Percentiles rank a stretch among this genome's conserved stretches.
These are phyloP conservation scores for Pilatotrama ljubarskyi DNA, from an alignment of 768 basidiomycete species.

Conservation along the genomic window DNA sequence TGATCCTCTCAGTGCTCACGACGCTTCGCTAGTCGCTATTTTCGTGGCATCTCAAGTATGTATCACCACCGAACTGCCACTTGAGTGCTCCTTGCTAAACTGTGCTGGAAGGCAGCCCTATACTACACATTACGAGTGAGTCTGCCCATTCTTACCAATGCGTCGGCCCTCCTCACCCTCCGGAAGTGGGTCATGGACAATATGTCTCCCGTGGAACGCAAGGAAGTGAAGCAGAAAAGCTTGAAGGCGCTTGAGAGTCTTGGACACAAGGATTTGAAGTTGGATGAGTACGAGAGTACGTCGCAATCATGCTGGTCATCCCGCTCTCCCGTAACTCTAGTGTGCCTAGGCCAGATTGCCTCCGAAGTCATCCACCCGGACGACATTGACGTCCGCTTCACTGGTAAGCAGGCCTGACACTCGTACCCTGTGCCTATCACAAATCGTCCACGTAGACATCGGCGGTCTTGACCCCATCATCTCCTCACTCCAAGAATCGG, in stretches of 20 bases:
- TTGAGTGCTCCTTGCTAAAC: neutral
- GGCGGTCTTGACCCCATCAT: constrained; percentile 94
- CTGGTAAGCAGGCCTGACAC: constrained; percentile 48
- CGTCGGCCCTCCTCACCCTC: neutral
- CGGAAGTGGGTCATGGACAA: constrained; percentile 66
- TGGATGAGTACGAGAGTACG: constrained; percentile 92
- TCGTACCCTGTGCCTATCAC: neutral
- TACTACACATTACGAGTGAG: constrained; percentile 75
- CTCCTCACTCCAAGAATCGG: constrained; percentile 86
- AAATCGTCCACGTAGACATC: constrained; percentile 54
- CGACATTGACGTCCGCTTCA: constrained; percentile 76
- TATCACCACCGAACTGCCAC: neutral
- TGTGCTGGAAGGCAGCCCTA: constrained; percentile 60
- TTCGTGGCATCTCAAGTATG: constrained; percentile 54
- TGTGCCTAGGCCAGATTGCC: constrained; percentile 69
- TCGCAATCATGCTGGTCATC: neutral
- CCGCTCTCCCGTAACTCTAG: constrained; percentile 7
- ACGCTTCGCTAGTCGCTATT: constrained; percentile 37
- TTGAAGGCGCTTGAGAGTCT: constrained; percentile 67
- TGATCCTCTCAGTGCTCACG: neutral
- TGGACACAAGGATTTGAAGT: constrained; percentile 69
- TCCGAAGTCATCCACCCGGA: constrained; percentile 93
- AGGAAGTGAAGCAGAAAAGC: constrained; percentile 68
- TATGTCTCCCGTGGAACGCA: constrained; percentile 48
- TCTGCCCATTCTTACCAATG: constrained; percentile 3